Evolutionary conservation across 1,284 basidiomycete genomes (phyloP), one percentile per base, ranked within the genome.

Genomic region (Laetiporus sulphureus): DNA sequence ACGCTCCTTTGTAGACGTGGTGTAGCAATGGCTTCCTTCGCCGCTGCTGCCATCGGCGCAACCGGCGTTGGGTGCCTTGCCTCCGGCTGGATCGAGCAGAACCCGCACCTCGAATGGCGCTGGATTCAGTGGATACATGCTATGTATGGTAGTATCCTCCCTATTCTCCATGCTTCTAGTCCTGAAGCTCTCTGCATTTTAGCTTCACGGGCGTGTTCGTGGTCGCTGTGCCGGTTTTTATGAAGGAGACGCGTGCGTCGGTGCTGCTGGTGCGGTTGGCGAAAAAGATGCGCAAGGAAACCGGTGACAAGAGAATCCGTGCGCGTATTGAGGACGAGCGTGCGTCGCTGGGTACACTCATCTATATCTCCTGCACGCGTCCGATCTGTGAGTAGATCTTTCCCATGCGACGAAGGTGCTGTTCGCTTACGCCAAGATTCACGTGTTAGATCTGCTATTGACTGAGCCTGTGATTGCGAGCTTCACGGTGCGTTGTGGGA

Each of bases 111-210:
- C 24, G 67, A 69, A 41, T 91, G 88, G 87, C 69, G 83, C 27
- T 90, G 87, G 86, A 86, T 90, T 11, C 78, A 88, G 60, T 89
- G 85, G 84, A 72, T 89, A 22, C 76, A 83, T 48, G 67, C 79
- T 56, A 85, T 80, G 77, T 77, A 43, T 18, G 70, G 62, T 10
- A 15, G 27, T 44, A 31, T 27, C 40, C 32, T 32, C 27, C 34
- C 21, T 18, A 21, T 24, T 19, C 23, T 15, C 36, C 31, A 32
- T 11, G 6, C 20, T 41, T 31, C 41, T 11, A 24, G 23, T 15
- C 24, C 36, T 32, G 23, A 44, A 18, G 29, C 47, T 45, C 21
- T 31, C 38, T 32, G 38, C 25, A 18, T 7, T 39, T 4, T 47
- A 77, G 76, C 41, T 61, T 72, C 37, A 67, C 68, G n/a, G 69